phyloP scores from a whole-genome alignment of 768 basidiomycete species.

The Macrolepiota fuliginosa region DNA sequence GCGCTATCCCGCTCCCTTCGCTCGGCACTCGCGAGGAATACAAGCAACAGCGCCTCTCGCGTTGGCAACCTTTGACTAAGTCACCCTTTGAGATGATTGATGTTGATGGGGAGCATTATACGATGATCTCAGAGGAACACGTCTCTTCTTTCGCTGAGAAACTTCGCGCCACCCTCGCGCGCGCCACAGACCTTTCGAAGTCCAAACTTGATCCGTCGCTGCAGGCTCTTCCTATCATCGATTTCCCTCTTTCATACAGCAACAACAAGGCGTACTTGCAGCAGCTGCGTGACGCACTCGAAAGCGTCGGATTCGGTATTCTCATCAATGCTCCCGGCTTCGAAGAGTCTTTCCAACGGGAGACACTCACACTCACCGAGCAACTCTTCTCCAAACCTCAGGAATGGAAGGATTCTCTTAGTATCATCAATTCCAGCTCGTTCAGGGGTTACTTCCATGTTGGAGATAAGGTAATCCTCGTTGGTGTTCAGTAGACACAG shows the following conservation, averaged over 20 bases:
- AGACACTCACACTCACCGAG: background rate
- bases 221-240: background rate
- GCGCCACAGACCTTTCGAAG: background rate
- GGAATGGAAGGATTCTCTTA: background rate
- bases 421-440: background rate
- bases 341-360: background rate
- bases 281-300: background rate
- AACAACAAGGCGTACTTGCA: background rate
- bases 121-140: conserved; percentile 4
- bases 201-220: background rate
- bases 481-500: background rate
- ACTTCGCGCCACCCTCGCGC: conserved; percentile 1
- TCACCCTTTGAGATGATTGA: conserved; percentile 5
- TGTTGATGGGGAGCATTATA: conserved; percentile 8
- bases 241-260: background rate
- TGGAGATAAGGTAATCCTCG: background rate
- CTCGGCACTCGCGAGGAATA: conserved; percentile 5
- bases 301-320: background rate
- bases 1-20: conserved; percentile 6
- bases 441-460: conserved; percentile 5
- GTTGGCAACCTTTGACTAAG: background rate
- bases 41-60: background rate
- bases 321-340: background rate
- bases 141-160: conserved; percentile 5
- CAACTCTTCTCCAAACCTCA: conserved; percentile 4